These are phyloP conservation scores for Rhodomyrtus tomentosa DNA, from an alignment of 345 rosid species.

Conservation along the genomic window DNA sequence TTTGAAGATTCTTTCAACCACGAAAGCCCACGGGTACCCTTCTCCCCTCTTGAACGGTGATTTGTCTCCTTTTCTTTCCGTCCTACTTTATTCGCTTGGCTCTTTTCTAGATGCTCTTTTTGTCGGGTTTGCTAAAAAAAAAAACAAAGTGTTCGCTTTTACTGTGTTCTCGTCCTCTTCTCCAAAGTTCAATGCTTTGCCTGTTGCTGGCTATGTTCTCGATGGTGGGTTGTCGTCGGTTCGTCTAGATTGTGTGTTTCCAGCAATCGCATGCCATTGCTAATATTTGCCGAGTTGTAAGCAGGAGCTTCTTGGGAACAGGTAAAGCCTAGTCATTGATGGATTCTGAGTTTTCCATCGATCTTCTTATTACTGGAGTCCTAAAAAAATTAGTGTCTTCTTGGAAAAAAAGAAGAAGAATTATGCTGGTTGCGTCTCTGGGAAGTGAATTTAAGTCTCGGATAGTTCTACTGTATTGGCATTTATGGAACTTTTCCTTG, in stretches of 20 bases:
- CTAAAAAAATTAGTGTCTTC: neutral
- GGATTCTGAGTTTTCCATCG: neutral
- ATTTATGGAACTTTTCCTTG: neutral
- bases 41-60: neutral
- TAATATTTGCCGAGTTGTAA: neutral
- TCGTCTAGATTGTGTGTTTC: neutral
- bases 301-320: neutral
- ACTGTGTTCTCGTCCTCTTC: neutral
- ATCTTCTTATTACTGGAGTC: neutral
- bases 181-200: neutral
- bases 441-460: neutral
- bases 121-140: neutral
- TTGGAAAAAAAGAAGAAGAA: neutral
- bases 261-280: neutral
- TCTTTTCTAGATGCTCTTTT: neutral
- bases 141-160: neutral
- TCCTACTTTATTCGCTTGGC: neutral
- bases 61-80: neutral
- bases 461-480: neutral
- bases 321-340: neutral
- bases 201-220: neutral
- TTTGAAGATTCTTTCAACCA: neutral
- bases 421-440: neutral
- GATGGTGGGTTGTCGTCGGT: neutral
- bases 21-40: neutral